These are phyloP conservation scores for Draba incana DNA, from an alignment of 345 rosid species.

Conservation along the genomic window DNA sequence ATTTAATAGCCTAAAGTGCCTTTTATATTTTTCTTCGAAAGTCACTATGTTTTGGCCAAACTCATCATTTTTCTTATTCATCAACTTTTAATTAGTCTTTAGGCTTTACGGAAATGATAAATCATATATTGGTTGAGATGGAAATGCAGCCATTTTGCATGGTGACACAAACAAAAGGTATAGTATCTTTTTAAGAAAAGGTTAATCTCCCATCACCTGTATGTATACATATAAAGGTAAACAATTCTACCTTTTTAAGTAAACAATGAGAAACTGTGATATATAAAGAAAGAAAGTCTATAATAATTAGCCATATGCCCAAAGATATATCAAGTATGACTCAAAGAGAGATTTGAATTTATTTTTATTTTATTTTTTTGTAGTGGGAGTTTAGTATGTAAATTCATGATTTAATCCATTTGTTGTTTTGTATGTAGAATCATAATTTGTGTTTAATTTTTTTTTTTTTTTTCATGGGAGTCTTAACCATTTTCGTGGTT, in stretches of 20 bases:
- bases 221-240: too few relatives aligned
- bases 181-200: conserved; percentile 24
- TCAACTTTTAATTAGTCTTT: conserved; percentile 21
- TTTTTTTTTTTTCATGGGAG: too few relatives aligned
- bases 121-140: conserved; percentile 24
- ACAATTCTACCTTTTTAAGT: too few relatives aligned
- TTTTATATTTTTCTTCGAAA: background rate
- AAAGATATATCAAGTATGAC: conserved; percentile 6
- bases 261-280: too few relatives aligned
- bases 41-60: conserved; percentile 14
- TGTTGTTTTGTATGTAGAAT: too few relatives aligned
- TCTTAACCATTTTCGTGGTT: too few relatives aligned
- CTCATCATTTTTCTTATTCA: background rate
- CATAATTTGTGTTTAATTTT: too few relatives aligned
- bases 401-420: too few relatives aligned
- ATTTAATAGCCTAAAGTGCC: conserved; percentile 20
- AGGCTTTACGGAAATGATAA: conserved; percentile 38
- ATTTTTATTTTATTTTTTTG: too few relatives aligned
- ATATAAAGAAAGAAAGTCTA: too few relatives aligned
- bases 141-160: conserved; percentile 39
- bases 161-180: conserved; percentile 29
- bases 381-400: too few relatives aligned
- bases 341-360: background rate
- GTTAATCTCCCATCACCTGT: conserved; percentile 14
- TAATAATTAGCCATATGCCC: background rate